Base-by-base conservation (phyloP, 2,329 filamentous ascomycete species). In the Fusarium luffae region DNA sequence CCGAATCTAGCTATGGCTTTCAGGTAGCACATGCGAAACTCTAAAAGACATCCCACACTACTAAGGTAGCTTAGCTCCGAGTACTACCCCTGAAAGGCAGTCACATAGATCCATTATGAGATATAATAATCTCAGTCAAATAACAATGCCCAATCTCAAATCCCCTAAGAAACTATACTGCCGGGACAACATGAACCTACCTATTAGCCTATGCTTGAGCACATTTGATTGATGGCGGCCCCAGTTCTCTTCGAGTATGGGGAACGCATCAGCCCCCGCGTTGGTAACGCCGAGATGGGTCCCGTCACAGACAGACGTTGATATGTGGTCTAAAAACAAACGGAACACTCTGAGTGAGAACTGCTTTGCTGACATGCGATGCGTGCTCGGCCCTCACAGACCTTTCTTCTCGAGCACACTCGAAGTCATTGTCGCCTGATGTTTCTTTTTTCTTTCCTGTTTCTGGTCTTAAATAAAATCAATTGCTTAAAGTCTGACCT, bases 211-310 rank as follows among this genome's bases (percentile, higher is more conserved):
- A 37, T 37, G 34, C 34, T 37, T 37, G 34, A n/a, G 18, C 34
- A n/a, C 34, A 37, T 37, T n/a, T n/a, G 34, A 37, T 37, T 18
- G 34, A 40, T 51, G 46, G 42, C 23, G 46, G 37, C 23, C 44
- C 23, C 23, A 32, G 34, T 40, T 41, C 48, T 18, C 28, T 56
- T 25, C 4, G 28, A 43, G 41, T 46, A 32, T 48, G 48, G 47
- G 46, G 43, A 34, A 21, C 14, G 48, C 19, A 49, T n/a, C 19
- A 14, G 37, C 30, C 42, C 42, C 63, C 42, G 48, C 54, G 12
- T 32, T 41, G 19, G 43, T 54, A 48, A 49, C 63, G 49, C 62
- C 52, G 34, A 64, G 46, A 68, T 51, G 46, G 46, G 43, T 28
- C 48, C 25, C 54, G 46, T 60, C 27, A 54, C 70, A 54, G 18